Conservation (phyloP, 225 moss, liverwort and hornwort genomes). For the Asterella californica region DNA sequence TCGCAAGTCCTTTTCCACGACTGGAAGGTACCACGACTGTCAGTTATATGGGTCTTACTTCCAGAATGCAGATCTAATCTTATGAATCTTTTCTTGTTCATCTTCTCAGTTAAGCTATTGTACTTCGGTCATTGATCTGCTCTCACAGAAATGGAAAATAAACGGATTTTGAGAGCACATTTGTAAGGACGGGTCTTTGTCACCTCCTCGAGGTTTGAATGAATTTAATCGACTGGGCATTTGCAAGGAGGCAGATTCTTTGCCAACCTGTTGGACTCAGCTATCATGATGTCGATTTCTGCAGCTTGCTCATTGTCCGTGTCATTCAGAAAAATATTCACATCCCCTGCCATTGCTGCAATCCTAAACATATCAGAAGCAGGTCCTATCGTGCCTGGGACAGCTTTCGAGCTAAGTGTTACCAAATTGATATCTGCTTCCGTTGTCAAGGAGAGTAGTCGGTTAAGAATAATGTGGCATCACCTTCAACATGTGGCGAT, state of each 20-base stretch:
- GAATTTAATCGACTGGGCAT: neutral
- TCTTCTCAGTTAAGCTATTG: neutral
- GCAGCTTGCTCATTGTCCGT: constrained; percentile 33
- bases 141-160: neutral
- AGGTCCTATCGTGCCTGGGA: neutral
- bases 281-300: constrained; percentile 51
- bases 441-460: neutral
- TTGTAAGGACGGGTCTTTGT: neutral
- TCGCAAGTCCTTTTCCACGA: constrained; percentile 48
- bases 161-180: neutral
- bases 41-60: neutral
- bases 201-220: neutral
- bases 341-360: constrained; percentile 54
- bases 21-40: constrained; percentile 14
- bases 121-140: neutral
- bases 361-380: neutral
- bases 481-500: constrained; percentile 35
- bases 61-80: neutral
- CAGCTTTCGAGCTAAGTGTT: neutral
- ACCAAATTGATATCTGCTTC: neutral
- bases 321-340: constrained; percentile 46
- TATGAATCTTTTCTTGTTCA: no score
- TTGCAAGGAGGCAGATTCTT: neutral
- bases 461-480: neutral
- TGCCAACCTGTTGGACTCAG: constrained; percentile 40